Base-by-base conservation (phyloP, 2,329 filamentous ascomycete species). In the Pestalotiopsis fici region DNA sequence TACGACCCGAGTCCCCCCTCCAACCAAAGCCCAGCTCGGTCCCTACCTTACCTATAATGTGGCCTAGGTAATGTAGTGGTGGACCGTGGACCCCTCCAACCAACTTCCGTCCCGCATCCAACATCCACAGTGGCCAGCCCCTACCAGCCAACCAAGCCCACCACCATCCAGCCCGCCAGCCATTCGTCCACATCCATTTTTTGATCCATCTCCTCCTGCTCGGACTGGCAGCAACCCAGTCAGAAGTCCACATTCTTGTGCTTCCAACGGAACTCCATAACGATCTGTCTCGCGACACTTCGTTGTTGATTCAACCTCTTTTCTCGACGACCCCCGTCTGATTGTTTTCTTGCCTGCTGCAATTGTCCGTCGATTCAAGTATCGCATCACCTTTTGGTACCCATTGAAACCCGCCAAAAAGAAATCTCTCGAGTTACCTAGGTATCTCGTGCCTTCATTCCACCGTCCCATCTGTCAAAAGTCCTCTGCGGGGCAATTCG, bases 401-500 rank as follows among this genome's bases (percentile, higher is more conserved):
- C 57, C 35, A 35, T 35, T 35, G 43, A 47, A n/a, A n/a, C 43
- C n/a, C 18, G 43, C 18, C 43, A 6, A 35, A 35, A 11, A 35
- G 11, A 11, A 50, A 9, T 50, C 18, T 21, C 21, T 23, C 43
- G 43, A 9, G 15, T 50, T 18, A 15, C 13, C 12, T 21, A 50
- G 25, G 56, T 59, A 28, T 15, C 21, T 54, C 47, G 9, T 54
- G 47, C 7, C 47, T n/a, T 23, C 23, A 54, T 54, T 54, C 47
- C 3, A 57, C 55, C 18, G 15, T 31, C 13, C 55, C n/a, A 25
- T 31, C 55, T 23, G 55, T 31, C 55, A 25, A 15, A 15, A 18
- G 21, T 50, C 21, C 43, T 50, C 64, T 66, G 64, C 64, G 64
- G 64, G 64, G 64, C 64, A 66, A 66, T 59, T 54, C 28, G 13